These are phyloP conservation scores for Heterobasidion parviporum DNA, from an alignment of 1,284 basidiomycete species.

Conservation along the genomic window DNA sequence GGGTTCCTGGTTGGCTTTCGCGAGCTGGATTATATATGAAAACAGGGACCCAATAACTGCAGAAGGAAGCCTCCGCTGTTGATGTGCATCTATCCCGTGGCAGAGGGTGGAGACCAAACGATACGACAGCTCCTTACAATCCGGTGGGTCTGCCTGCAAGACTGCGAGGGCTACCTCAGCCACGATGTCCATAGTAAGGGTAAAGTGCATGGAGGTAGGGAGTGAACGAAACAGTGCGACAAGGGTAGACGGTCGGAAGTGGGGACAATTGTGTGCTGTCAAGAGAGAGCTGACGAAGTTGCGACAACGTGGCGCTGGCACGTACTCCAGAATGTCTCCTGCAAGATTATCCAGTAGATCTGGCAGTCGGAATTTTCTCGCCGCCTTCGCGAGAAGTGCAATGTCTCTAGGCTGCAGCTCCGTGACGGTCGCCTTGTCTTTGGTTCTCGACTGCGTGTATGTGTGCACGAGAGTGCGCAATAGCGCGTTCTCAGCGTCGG, in stretches of 20 bases:
- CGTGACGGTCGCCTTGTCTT: background rate
- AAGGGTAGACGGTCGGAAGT: conserved; percentile 2
- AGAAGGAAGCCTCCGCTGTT: background rate
- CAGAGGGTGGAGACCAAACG: background rate
- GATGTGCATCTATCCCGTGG: background rate
- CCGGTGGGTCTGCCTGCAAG: background rate
- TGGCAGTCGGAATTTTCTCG: conserved; percentile 3
- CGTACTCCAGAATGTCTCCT: conserved; percentile 11
- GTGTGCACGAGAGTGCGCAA: background rate
- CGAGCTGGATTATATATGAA: conserved; percentile 3
- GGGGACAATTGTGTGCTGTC: conserved; percentile 3
- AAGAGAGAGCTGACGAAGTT: conserved; percentile 3
- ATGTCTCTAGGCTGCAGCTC: conserved; percentile 5
- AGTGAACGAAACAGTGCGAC: background rate
- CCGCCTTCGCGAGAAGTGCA: conserved; percentile 3
- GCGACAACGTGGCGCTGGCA: background rate
- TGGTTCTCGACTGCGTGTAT: background rate
- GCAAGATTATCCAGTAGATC: conserved; percentile 11
- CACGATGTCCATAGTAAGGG: background rate
- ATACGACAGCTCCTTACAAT: background rate
- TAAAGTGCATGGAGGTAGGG: background rate
- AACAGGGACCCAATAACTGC: conserved; percentile 5
- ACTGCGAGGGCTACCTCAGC: background rate
- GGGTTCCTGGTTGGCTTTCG: background rate
- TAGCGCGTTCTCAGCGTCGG: background rate